A percentile compares a stretch with the other conserved stretches of the same genome.
These are phyloP conservation scores for Agroathelia rolfsii DNA, from an alignment of 1,284 basidiomycete genomes.

Conservation along the genomic window DNA sequence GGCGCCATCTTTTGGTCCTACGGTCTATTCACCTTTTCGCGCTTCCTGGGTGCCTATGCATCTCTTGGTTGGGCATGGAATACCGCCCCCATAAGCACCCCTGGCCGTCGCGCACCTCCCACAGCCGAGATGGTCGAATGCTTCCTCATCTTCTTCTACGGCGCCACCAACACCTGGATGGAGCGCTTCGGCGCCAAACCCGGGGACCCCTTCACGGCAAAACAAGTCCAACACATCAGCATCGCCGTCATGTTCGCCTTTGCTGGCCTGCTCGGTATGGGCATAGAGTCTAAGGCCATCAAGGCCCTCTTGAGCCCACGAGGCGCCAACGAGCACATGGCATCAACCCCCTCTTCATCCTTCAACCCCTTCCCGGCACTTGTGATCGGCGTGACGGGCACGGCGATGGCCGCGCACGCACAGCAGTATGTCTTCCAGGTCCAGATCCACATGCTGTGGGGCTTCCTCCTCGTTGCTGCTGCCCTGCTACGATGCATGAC, in stretches of 20 bases:
- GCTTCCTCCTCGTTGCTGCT: constrained; percentile 80
- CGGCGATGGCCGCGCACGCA: constrained; percentile 92
- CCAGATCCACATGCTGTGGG: constrained; percentile 88
- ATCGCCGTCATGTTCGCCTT: constrained; percentile 98
- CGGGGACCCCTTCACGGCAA: constrained; percentile 83
- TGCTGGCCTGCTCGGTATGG: constrained; percentile 84
- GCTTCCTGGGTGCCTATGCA: constrained; percentile 86
- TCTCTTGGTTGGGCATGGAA: constrained; percentile 97
- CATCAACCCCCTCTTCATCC: constrained; percentile 57
- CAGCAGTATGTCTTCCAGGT: constrained; percentile 88
- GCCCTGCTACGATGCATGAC: constrained; percentile 73
- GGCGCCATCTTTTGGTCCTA: constrained; percentile 88
- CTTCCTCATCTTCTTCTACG: constrained; percentile 82
- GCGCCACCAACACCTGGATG: constrained; percentile 93
- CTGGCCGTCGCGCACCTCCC: constrained; percentile 47
- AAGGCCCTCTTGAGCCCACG: constrained; percentile 61
- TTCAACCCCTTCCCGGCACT: constrained; percentile 95
- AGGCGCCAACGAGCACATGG: constrained; percentile 37
- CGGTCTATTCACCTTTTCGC: constrained; percentile 80
- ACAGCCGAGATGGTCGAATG: constrained; percentile 88
- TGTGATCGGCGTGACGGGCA: constrained; percentile 87
- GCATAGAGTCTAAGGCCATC: constrained; percentile 72
- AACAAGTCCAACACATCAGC: constrained; percentile 91
- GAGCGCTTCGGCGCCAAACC: constrained; percentile 80
- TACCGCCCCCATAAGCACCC: too few species aligned